These are phyloP conservation scores for Paraphaeosphaeria sporulosa DNA, from an alignment of 2,329 filamentous ascomycete species.

Conservation along the genomic window DNA sequence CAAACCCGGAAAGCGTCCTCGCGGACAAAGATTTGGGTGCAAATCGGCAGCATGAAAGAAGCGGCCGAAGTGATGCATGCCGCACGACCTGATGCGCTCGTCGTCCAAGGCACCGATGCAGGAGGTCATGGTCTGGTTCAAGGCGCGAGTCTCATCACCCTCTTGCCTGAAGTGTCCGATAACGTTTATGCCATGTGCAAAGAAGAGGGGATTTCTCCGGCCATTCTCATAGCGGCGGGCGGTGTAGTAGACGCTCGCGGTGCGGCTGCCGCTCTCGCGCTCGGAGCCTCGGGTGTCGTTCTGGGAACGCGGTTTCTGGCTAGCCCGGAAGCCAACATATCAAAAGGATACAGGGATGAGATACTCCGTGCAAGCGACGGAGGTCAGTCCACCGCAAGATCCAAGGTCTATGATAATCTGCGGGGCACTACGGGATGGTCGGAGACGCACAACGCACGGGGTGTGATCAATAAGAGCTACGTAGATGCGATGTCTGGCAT, in stretches of 20 bases:
- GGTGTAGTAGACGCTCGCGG: conserved; percentile 66
- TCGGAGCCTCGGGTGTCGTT: conserved; percentile 62
- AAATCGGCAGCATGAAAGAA: conserved; percentile 67
- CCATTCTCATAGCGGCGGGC: conserved; percentile 63
- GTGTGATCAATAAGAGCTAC: conserved; percentile 64
- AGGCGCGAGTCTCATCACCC: conserved; percentile 62
- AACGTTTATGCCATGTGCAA: conserved; percentile 48
- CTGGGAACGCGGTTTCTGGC: conserved; percentile 73
- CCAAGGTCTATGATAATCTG: conserved; percentile 61
- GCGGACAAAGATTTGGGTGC: conserved; percentile 63
- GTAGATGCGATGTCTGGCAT: conserved; percentile 51
- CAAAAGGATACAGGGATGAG: conserved; percentile 57
- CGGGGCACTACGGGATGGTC: conserved; percentile 68
- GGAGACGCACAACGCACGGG: conserved; percentile 63
- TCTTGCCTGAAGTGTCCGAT: conserved; percentile 66
- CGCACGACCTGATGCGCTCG: conserved; percentile 63
- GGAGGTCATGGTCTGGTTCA: conserved; percentile 68
- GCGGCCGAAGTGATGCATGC: conserved; percentile 58
- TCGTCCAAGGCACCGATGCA: conserved; percentile 70
- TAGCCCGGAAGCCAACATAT: conserved; percentile 55
- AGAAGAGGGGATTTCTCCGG: conserved; percentile 22
- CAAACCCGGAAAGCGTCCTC: conserved; percentile 43
- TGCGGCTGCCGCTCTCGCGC: conserved; percentile 62
- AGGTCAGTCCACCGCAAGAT: conserved; percentile 59
- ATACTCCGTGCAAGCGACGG: conserved; percentile 59